Conservation (phyloP, 192 early-diverging fungal species). For the Backusella mclennaniae region DNA sequence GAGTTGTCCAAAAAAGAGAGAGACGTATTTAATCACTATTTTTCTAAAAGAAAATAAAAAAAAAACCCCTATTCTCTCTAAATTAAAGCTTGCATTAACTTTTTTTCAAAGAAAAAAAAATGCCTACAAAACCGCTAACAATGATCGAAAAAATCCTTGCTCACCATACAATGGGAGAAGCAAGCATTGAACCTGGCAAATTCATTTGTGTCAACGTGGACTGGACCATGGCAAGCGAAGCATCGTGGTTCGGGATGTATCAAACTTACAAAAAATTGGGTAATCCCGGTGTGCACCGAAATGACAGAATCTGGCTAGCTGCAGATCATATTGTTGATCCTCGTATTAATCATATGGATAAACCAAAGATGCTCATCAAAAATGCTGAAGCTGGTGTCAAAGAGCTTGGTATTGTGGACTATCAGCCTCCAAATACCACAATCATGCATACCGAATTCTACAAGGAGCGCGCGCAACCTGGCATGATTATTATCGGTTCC, state of each 20-base stretch:
- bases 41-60: neutral
- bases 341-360: constrained; percentile 66
- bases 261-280: constrained; percentile 80
- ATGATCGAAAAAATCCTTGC: constrained; percentile 78
- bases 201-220: constrained; percentile 81
- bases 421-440: constrained; percentile 74
- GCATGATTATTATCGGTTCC: constrained; percentile 77
- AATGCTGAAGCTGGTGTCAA: constrained; percentile 66
- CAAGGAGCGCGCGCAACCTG: constrained; percentile 78
- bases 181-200: constrained; percentile 71
- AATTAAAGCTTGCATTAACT: neutral
- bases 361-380: constrained; percentile 65
- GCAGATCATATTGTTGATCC: constrained; percentile 79
- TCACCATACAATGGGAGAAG: constrained; percentile 72
- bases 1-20: neutral
- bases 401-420: constrained; percentile 71
- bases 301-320: constrained; percentile 83
- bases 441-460: constrained; percentile 87
- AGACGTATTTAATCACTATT: neutral
- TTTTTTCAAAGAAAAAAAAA: constrained; percentile 1
- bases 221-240: constrained; percentile 80
- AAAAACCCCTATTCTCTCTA: neutral
- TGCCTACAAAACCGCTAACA: constrained; percentile 56
- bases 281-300: constrained; percentile 71
- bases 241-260: constrained; percentile 87